Conservation (phyloP, 2,329 filamentous ascomycete genomes). For the Colletotrichum musicola region DNA sequence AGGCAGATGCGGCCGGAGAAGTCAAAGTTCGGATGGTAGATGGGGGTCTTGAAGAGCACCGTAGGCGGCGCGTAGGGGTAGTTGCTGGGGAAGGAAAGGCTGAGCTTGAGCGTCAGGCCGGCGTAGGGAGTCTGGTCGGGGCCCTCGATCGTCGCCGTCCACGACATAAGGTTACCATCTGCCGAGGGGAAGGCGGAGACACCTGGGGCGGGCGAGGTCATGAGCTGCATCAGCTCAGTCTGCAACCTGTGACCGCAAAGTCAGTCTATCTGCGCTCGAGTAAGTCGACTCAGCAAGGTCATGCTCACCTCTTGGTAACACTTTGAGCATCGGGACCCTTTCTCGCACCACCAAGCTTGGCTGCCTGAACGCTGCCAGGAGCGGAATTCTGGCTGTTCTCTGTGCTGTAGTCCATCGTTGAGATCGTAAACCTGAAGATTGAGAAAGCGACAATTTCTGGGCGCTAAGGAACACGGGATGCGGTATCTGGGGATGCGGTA, state of each 20-base stretch:
- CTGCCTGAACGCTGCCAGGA: constrained; percentile 70
- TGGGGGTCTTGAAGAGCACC: constrained; percentile 97
- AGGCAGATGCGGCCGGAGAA: constrained; percentile 97
- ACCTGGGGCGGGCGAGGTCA: constrained; percentile 93
- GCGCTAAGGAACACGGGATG: background rate
- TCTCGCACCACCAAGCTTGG: constrained; percentile 70
- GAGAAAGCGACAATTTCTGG: background rate
- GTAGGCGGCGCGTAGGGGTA: constrained; percentile 94
- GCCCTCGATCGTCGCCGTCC: constrained; percentile 94
- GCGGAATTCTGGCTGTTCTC: constrained; percentile 76
- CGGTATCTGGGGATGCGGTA: constrained; percentile 8
- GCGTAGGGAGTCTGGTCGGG: constrained; percentile 93
- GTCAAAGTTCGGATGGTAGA: constrained; percentile 99
- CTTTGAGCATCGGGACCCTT: constrained; percentile 76
- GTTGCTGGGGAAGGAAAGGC: constrained; percentile 89
- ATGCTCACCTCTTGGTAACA: constrained; percentile 80
- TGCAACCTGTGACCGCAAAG: constrained; percentile 75
- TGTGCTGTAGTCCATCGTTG: constrained; percentile 58
- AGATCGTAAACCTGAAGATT: background rate
- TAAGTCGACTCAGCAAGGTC: constrained; percentile 26
- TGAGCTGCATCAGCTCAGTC: constrained; percentile 97
- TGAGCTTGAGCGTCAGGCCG: constrained; percentile 89
- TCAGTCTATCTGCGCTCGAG: constrained; percentile 13
- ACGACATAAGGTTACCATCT: constrained; percentile 89
- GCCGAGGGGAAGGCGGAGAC: constrained; percentile 94